These are phyloP conservation scores for Aspergillus alliaceus DNA, from an alignment of 2,329 filamentous ascomycete genomes.

Conservation along the genomic window DNA sequence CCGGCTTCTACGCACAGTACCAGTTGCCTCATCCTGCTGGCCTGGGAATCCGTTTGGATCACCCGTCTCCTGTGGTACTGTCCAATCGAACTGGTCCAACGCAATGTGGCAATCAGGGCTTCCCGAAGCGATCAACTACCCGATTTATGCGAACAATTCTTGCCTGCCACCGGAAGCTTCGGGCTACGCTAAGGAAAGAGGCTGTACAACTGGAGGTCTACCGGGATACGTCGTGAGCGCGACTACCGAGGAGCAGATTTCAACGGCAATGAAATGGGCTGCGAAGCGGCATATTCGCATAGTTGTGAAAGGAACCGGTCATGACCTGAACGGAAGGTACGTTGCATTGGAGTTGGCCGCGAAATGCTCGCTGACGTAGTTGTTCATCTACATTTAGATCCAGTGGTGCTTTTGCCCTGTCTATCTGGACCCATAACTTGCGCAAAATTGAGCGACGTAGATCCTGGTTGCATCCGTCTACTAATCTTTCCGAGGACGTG, in stretches of 20 bases:
- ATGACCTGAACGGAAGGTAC: constrained; percentile 26
- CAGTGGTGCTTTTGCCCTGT: constrained; percentile 44
- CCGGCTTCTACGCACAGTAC: constrained; percentile 23
- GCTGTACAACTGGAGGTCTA: constrained; percentile 30
- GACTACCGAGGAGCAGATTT: constrained; percentile 27
- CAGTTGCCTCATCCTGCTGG: constrained; percentile 34
- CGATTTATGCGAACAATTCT: constrained; percentile 33
- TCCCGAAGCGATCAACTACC: constrained; percentile 33
- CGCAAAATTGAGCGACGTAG: constrained; percentile 32
- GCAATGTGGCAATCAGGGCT: constrained; percentile 29
- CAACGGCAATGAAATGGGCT: constrained; percentile 30
- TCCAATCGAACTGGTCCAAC: constrained; percentile 29
- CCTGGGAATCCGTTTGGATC: constrained; percentile 28
- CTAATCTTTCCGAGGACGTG: constrained; percentile 13
- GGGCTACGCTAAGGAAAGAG: constrained; percentile 24
- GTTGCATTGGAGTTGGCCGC: not conserved
- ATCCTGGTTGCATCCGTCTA: constrained; percentile 11
- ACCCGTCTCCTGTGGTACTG: constrained; percentile 21
- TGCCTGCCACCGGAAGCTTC: constrained; percentile 28
- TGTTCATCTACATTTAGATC: constrained; percentile 30
- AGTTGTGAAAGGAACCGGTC: constrained; percentile 26
- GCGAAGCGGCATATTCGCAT: constrained; percentile 22
- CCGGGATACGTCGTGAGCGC: constrained; percentile 37
- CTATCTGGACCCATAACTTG: constrained; percentile 50
- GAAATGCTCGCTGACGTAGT: not conserved